Evolutionary conservation across 352 stramenopile species (phyloP).

Genomic region (Detonula confervacea): DNA sequence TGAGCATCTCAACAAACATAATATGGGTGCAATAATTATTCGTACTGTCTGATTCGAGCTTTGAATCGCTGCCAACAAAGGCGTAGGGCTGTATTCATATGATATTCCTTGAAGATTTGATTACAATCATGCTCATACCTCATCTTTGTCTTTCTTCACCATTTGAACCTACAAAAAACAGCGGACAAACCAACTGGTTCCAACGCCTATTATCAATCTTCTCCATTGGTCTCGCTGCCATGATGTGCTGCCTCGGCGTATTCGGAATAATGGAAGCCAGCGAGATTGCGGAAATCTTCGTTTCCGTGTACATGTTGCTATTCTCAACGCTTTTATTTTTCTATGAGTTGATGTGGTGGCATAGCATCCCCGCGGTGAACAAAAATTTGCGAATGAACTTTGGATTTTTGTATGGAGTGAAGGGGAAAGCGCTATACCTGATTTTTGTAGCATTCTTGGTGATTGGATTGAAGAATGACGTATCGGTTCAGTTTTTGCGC

Average conservation of each 20-base stretch:
- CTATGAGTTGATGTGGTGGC: constrained; percentile 86
- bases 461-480: constrained; percentile 71
- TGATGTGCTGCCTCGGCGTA: constrained; percentile 79
- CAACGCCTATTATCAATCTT: constrained; percentile 68
- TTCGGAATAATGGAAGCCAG: constrained; percentile 73
- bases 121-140: not conserved
- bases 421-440: constrained; percentile 79
- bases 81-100: not conserved
- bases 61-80: not conserved
- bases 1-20: constrained; percentile 5
- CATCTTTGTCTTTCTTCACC: not conserved
- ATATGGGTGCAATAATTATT: constrained; percentile 59
- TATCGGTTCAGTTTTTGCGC: constrained; percentile 55
- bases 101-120: not conserved
- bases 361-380: constrained; percentile 63
- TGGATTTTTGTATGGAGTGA: constrained; percentile 84
- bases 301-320: constrained; percentile 84
- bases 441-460: constrained; percentile 85
- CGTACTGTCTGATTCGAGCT: constrained; percentile 61
- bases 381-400: constrained; percentile 83
- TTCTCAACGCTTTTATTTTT: constrained; percentile 80
- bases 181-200: constrained; percentile 49
- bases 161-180: too few species aligned
- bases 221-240: constrained; percentile 69
- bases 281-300: constrained; percentile 72